Percentiles rank a stretch among this genome's conserved stretches.
These are phyloP conservation scores for Artemisia annua DNA, from an alignment of 129 eudicot genomes.

Conservation along the genomic window DNA sequence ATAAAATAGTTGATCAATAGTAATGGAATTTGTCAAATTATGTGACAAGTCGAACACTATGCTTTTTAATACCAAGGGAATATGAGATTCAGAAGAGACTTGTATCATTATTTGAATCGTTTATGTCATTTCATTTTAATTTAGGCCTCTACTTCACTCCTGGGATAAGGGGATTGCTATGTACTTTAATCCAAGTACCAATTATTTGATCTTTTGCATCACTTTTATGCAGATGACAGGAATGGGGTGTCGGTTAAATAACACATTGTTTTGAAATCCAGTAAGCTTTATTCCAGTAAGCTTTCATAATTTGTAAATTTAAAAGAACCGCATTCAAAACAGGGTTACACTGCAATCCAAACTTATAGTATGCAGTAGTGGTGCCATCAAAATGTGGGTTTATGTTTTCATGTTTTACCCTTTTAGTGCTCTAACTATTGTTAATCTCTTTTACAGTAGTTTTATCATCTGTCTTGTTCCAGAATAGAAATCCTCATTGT, in stretches of 20 bases:
- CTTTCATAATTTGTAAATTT: slow-evolving; percentile 13
- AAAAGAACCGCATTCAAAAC: background rate
- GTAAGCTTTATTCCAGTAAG: slow-evolving; percentile 24
- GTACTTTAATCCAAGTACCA: background rate
- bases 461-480: too few species aligned
- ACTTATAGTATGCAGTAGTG: slow-evolving; percentile 16
- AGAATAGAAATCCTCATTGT: too few species aligned
- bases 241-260: slow-evolving; percentile 19
- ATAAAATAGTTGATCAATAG: background rate
- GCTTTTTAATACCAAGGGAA: background rate
- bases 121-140: background rate
- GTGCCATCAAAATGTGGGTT: slow-evolving; percentile 8
- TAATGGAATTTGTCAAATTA: background rate
- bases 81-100: background rate
- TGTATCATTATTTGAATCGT: too few species aligned
- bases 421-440: too few species aligned
- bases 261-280: slow-evolving; percentile 20
- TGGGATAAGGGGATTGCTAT: background rate
- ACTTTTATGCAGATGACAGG: slow-evolving; percentile 29
- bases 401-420: background rate
- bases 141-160: too few species aligned
- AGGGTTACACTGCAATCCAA: background rate
- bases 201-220: background rate
- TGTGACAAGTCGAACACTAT: background rate
- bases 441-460: too few species aligned